Conservation (phyloP, 805 yeast genomes). For the Tetrapisispora iriomotensis region DNA sequence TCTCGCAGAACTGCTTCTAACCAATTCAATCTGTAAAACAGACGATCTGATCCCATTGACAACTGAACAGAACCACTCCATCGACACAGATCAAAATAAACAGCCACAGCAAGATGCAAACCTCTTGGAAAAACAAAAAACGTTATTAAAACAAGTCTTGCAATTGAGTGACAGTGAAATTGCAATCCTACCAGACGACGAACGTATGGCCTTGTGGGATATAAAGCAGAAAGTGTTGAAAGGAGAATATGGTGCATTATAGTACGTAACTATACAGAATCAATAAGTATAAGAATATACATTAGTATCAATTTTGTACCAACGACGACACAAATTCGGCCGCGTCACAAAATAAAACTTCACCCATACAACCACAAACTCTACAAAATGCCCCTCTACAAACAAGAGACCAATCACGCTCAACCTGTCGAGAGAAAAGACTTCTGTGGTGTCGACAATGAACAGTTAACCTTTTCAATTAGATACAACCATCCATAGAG, state of each 20-base stretch:
- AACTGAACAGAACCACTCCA: slow-evolving; percentile 23
- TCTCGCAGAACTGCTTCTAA: slow-evolving; percentile 59
- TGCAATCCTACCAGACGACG: slow-evolving; percentile 40
- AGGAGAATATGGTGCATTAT: slow-evolving; percentile 25
- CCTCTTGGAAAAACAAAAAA: slow-evolving; percentile 30
- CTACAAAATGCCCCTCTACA: too few species aligned
- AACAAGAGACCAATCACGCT: too few species aligned
- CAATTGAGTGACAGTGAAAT: slow-evolving; percentile 44
- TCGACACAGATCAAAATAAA: slow-evolving; percentile 11
- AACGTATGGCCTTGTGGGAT: slow-evolving; percentile 33
- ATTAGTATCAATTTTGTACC: too few species aligned
- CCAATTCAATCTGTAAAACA: slow-evolving; percentile 26
- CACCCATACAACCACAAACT: too few species aligned
- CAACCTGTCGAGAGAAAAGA: too few species aligned
- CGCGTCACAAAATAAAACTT: too few species aligned
- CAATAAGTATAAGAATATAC: too few species aligned
- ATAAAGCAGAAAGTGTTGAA: slow-evolving; percentile 29
- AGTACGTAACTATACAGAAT: too few species aligned
- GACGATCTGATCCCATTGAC: slow-evolving; percentile 29
- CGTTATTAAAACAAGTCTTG: slow-evolving; percentile 41
- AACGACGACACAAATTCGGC: too few species aligned
- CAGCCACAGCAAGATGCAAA: slow-evolving; percentile 12
- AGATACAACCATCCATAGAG: too few species aligned
- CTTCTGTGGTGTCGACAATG: too few species aligned
- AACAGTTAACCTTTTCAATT: too few species aligned